Evolutionary conservation across 495 filamentous ascomycete genomes (phyloP), one percentile per base, ranked within the genome.

Genomic region (Trichoderma erinaceum): DNA sequence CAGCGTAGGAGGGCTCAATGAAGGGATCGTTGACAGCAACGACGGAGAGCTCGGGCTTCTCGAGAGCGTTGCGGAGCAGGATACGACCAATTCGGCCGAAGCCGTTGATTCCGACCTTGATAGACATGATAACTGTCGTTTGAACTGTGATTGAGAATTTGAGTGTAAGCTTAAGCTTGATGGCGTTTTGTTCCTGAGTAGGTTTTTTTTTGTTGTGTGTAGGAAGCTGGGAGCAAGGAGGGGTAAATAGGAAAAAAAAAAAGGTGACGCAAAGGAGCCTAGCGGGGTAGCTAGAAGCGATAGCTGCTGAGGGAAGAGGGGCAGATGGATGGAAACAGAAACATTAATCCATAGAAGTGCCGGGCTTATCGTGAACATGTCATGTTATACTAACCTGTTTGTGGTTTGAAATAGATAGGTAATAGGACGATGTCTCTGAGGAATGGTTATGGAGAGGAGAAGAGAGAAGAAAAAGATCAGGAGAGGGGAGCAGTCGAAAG

Each of bases 51-150:
- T 92, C 90, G 70, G 81, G 79, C 79, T 92, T 89, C 87, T 92
- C 88, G 73, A 97, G 77, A 78, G 94, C 93, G 79, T 86, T 82
- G 72, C 79, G 76, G 81, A 83, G 80, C 75, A 93, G 96, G 79
- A 99, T 97, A 80, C 95, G 90, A 72, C 95, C 95, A 81, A 99
- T 99, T 81, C 95, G 94, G 85, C 95, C 95, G 85, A 99, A 99
- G 80, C 95, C 95, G 88, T 97, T 99, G 87, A 97, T 97, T 75
- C 93, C 93, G 75, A 96, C 92, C 88, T 94, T 83, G 75, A 84
- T 75, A 65, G 65, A 71, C 81, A 83, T 83, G 68, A 74, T 83
- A 2, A 38, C 41, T 68, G 68, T 66, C 29, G 29, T 63, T 72
- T 23, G 65, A 32, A 27, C 64, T 23, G 21, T 46, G 27, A 61